Base-by-base conservation (phyloP, 148 eudicot species). In the Arctostaphylos glauca region DNA sequence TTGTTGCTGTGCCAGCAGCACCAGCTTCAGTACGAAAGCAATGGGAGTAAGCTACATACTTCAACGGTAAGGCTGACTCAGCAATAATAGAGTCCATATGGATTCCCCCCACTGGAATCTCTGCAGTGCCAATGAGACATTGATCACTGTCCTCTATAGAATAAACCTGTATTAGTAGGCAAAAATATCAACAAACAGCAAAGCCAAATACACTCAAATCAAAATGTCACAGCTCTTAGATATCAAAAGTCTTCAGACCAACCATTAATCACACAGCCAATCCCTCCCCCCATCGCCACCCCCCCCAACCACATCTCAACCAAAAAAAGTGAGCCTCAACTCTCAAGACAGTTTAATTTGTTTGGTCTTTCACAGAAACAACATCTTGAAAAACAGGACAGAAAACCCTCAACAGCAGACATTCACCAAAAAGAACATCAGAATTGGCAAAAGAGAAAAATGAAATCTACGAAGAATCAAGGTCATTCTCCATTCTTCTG, bases 11-110 rank as follows among this genome's bases (percentile, higher is more conserved):
- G 23, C 98, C 98, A 64, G 98, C 98, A 77, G 98, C 98, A 82
- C 98, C 98, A 80, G 98, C 98, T 84, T 96, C 98, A n/a, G 98
- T 96, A 47, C 98, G 94, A 73, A 96, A 96, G 86, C 98, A 96
- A 87, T 94, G 98, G 70, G 98, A 96, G 88, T 91, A 88, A 74
- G 98, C 79, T 10, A 76, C 79, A 52, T 76, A 76, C 46, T 76
- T 76, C 44, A 76, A 76, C 25, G 79, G 79, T 52, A 76, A 76
- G 6, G 60, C 55, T 23, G 79, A 76, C 44, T 76, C 79, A 25
- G 79, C 44, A 13, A 76, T 59, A 53, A 76, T 53, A 19, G 79
- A 76, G 55, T 76, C 79, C 98, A 52, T 23, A 52, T 77, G 76
- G 78, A 76, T 53, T 76, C 79, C 79, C n/a, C 79, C 79, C 3